Percentiles rank a stretch among this genome's conserved stretches.
Evolutionary conservation across 768 basidiomycete species (phyloP).

Genomic region (Boletus eberwhitei): DNA sequence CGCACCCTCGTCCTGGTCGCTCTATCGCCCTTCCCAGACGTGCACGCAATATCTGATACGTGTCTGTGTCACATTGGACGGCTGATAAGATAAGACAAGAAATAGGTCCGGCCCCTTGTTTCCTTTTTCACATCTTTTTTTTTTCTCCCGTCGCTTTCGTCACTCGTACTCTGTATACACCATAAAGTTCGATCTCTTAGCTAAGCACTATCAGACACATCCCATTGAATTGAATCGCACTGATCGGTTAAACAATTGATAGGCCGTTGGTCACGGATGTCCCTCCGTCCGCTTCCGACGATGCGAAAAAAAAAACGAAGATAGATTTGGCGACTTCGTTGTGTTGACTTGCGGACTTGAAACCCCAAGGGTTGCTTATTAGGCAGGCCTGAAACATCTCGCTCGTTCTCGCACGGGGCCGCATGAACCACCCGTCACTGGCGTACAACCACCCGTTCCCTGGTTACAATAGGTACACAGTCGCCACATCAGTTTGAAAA

Average conservation of each 20-base stretch:
- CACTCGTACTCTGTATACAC: neutral
- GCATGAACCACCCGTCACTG: neutral
- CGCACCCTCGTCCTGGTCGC: conserved; percentile 4
- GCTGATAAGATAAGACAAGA: conserved; percentile 31
- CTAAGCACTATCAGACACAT: neutral
- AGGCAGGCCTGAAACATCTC: conserved; percentile 13
- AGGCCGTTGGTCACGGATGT: conserved; percentile 1
- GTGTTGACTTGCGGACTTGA: conserved; percentile 12
- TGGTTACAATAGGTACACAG: conserved; percentile 10
- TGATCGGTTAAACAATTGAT: conserved; percentile 8
- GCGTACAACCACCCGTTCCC: neutral
- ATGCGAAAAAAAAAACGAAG: conserved; percentile 6
- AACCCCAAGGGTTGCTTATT: conserved; percentile 8
- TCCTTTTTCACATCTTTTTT: conserved; percentile 14
- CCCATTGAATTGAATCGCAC: conserved; percentile 8
- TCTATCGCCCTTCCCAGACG: conserved; percentile 18
- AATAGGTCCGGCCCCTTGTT: conserved; percentile 5
- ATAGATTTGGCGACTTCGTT: neutral
- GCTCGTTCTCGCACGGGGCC: neutral
- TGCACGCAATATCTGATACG: conserved; percentile 20
- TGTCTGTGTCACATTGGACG: conserved; percentile 21
- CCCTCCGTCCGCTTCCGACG: conserved; percentile 24
- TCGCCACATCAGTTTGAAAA: neutral
- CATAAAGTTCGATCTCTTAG: conserved; percentile 10
- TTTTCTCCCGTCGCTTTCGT: conserved; percentile 18